Percentiles rank a stretch among this genome's conserved stretches.
Evolutionary conservation across 2,329 filamentous ascomycete genomes (phyloP).

Genomic region (Lachnellula occidentalis): DNA sequence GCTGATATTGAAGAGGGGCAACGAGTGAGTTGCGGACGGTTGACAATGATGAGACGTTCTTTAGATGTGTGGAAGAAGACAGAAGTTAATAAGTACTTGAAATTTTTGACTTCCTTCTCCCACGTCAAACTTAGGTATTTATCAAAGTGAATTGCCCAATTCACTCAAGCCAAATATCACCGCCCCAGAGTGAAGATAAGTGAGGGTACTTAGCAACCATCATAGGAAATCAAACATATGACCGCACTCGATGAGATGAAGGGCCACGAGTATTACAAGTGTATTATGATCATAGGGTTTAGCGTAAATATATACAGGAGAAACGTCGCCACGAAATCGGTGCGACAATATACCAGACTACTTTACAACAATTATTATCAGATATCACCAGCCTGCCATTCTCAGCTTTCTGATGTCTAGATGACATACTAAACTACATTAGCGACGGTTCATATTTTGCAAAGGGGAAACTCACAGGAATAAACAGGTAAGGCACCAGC

Average conservation of each 20-base stretch:
- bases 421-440: background rate
- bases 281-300: background rate
- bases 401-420: background rate
- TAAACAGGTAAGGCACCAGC: slow-evolving; percentile 77
- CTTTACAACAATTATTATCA: background rate
- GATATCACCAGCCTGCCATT: background rate
- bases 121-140: no score
- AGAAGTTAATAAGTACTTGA: no score
- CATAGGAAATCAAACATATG: no score
- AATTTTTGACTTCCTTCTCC: no score
- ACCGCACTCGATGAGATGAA: background rate
- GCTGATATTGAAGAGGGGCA: no score
- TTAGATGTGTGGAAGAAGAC: no score
- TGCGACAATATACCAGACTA: background rate
- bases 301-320: background rate
- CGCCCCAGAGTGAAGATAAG: no score
- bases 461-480: slow-evolving; percentile 51
- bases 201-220: no score
- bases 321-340: background rate
- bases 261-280: background rate
- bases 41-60: no score
- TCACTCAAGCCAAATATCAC: no score
- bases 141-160: no score
- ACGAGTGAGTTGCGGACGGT: no score
- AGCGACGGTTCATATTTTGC: background rate